Conservation (phyloP, 2,329 filamentous ascomycete species). For the Cyclaneusma minus region DNA sequence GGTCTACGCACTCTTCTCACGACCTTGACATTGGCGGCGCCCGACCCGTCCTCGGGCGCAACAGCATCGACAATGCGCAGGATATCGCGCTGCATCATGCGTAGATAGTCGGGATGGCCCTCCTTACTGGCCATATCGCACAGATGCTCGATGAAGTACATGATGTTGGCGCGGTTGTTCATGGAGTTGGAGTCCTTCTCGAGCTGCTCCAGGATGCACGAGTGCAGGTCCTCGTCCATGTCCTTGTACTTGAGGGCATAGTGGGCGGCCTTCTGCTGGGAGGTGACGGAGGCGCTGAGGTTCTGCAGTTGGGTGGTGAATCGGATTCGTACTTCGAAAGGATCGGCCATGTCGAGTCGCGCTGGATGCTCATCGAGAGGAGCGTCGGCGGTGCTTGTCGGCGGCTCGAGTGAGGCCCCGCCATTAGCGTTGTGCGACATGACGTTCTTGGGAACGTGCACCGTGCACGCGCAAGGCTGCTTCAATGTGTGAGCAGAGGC, state of each 20-base stretch:
- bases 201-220: constrained; percentile 90
- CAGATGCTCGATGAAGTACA: constrained; percentile 96
- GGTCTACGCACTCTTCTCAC: constrained; percentile 53
- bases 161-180: constrained; percentile 95
- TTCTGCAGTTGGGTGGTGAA: constrained; percentile 85
- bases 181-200: constrained; percentile 77
- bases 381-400: no score
- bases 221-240: constrained; percentile 93
- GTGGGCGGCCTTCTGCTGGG: constrained; percentile 80
- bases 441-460: no score
- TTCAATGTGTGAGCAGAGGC: no score
- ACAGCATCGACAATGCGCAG: constrained; percentile 84
- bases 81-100: constrained; percentile 92
- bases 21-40: constrained; percentile 87
- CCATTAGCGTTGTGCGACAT: no score
- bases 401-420: no score
- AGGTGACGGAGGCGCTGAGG: constrained; percentile 78
- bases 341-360: constrained; percentile 36
- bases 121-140: constrained; percentile 69
- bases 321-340: constrained; percentile 95
- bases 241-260: constrained; percentile 91
- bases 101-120: constrained; percentile 64
- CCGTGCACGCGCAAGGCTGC: no score
- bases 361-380: no score
- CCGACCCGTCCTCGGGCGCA: constrained; percentile 70